Evolutionary conservation across 1,284 basidiomycete genomes (phyloP), one percentile per base, ranked within the genome.

Genomic region (Phlebopus sp.): DNA sequence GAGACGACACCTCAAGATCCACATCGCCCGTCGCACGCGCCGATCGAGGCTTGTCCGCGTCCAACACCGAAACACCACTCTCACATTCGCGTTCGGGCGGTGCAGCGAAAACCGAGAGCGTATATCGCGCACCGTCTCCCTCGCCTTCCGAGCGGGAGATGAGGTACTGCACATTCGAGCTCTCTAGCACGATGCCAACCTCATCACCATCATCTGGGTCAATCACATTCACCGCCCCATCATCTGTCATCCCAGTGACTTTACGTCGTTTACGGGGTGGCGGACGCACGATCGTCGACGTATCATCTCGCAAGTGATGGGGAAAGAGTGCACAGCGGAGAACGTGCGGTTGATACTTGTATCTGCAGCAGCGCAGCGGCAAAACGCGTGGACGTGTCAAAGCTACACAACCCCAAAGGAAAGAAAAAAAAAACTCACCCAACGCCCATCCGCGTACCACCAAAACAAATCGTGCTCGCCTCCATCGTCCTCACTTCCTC

Each of bases 281-380:
- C 2, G 49, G 60, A 11, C 6, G 17, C 23, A 54, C 18, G 8
- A 44, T 45, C 19, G 52, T 47, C 11, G 21, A 54, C 39, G 21
- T 23, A 3, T 23, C 21, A 23, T 23, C 21, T 23, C 31, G 44
- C 17, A 48, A 44, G 11, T 52, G 51, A 14, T 65, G 54, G 11
- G 66, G 74, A 61, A 82, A 81, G 25, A 84, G 66, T 4, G 72
- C 62, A 23, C 67, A 61, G 31, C 69, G 70, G 6, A 84, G 64
- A 1, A 74, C 60, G 5, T 60, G 58, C 0, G 79, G 75, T n/a
- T 78, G 69, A 52, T 82, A 86, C 60, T 80, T 82, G 56, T 78
- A 84, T 31, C 83, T 85, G 50, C 15, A 37, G 36, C 52, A n/a
- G n/a, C n/a, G n/a, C n/a, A n/a, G n/a, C 18, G 45, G 36, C 42